Conservation (phyloP, 345 rosid genomes). For the Lepidium didymum region DNA sequence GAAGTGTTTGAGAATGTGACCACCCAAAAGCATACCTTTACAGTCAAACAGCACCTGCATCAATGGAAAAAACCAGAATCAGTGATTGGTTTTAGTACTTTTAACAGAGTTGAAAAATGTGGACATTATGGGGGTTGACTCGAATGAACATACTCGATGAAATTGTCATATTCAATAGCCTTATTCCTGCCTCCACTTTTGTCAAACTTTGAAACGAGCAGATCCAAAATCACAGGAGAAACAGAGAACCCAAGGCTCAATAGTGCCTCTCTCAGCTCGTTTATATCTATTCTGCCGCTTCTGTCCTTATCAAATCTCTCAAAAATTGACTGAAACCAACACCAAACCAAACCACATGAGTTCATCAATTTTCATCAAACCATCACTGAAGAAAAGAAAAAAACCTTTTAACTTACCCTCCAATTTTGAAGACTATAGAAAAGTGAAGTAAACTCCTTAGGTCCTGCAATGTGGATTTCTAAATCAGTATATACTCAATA, state of each 20-base stretch:
- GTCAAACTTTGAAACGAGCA: slow-evolving; percentile 82
- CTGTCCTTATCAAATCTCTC: slow-evolving; percentile 81
- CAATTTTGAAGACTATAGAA: slow-evolving; percentile 93
- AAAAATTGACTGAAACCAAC: slow-evolving; percentile 47
- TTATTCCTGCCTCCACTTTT: slow-evolving; percentile 64
- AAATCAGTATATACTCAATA: not conserved
- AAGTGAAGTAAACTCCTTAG: slow-evolving; percentile 69
- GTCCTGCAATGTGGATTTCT: slow-evolving; percentile 42
- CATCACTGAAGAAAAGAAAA: not conserved
- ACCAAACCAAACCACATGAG: not conserved
- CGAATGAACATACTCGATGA: slow-evolving; percentile 68
- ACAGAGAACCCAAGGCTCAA: slow-evolving; percentile 66
- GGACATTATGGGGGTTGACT: not conserved
- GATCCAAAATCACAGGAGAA: slow-evolving; percentile 59
- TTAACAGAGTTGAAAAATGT: not conserved
- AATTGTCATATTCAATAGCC: slow-evolving; percentile 90
- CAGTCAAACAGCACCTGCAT: slow-evolving; percentile 87
- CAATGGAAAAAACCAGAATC: not conserved
- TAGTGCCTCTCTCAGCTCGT: slow-evolving; percentile 82
- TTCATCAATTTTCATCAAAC: slow-evolving; percentile 1
- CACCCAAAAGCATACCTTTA: slow-evolving; percentile 45
- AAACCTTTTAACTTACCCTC: slow-evolving; percentile 49
- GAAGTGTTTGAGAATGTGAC: not conserved
- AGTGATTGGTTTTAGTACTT: not conserved
- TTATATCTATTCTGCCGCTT: slow-evolving; percentile 73